Base-by-base conservation (phyloP, 2,329 filamentous ascomycete genomes). In the Alternaria alternata region DNA sequence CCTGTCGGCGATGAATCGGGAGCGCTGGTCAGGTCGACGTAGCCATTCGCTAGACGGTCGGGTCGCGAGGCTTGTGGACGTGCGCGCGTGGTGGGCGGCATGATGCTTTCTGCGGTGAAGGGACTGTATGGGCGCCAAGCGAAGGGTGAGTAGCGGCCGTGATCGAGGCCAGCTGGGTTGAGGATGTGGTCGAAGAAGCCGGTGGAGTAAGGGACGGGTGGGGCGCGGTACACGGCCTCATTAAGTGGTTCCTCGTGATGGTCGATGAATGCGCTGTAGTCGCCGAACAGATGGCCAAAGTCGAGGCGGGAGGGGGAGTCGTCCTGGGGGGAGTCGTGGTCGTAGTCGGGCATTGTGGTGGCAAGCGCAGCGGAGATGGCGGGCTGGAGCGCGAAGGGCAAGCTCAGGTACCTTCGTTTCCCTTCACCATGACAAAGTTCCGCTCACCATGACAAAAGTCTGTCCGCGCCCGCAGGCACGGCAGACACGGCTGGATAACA, bases 21-120 rank as follows among this genome's bases (percentile, higher is more conserved):
- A 6, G 63, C 59, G 32, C 63, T 62, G 16, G 75, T 76, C 20
- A 79, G 67, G 67, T 79, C 76, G 54, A 79, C 76, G 52, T 77
- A 78, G 60, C 75, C 75, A 56, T 76, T 74, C 14, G 76, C 65
- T 1, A 76, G 67, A 18, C 73, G 72, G 5, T 66, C 67, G 6
- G 72, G 64, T 9, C 69, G 52, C 4, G 64, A 51, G 1, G 46
- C 32, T 5, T 65, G 61, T 3, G 58, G 57, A 36, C 44, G 64
- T 51, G 65, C 59, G 55, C 67, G 66, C 0, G 68, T 69, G 22
- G 42, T 36, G 20, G 68, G 64, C 30, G 71, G 56, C 61, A 69
- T 68, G 34, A 38, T 7, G n/a, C 0, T 39, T 20, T 59, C 41
- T 24, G 55, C 26, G 42, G 47, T 26, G 3, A 48, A 38, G 3